Base-by-base conservation (phyloP, 2,329 filamentous ascomycete species). In the Fusarium ramigenum region DNA sequence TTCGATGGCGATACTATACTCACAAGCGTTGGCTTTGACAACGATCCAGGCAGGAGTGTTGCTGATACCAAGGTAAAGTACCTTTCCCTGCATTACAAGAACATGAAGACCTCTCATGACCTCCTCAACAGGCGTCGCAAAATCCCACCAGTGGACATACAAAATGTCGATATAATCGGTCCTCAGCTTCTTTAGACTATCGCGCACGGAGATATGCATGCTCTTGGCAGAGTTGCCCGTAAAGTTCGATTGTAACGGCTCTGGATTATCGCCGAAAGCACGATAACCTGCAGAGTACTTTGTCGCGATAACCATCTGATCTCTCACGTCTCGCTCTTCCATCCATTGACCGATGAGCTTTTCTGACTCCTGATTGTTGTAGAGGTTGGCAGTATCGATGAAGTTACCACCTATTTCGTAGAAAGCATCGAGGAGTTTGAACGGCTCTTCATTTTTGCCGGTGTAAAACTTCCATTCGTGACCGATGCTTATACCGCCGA, bases 121-220 rank as follows among this genome's bases (percentile, higher is more conserved):
- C 44, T 73, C 68, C 7, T 73, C 68, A 2, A 71, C 64, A 1
- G 70, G 52, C 2, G 68, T 72, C 5, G 64, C 39, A 40, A 40
- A 73, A 2, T 72, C 70, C 70, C 70, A 74, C 77, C 69, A 80
- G 50, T 80, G 78, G 4, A 80, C 69, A n/a, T 80, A 80, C 7
- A 80, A 28, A 16, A 76, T 66, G 54, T 83, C 81, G 37, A 83
- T 78, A 12, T 80, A 82, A 44, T 78, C 75, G 1, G 81, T 83
- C 62, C 73, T 73, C 28, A 87, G 76, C 67, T 86, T 86, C 56
- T 75, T 78, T 21, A 87, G 74, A 15, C 81, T 84, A 25, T 82
- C 81, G 7, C 80, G 72, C 8, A 86, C 76, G 10, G 81, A 83
- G 53, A 85, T 71, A 56, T 82, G 78, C 70, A 86, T 69, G 47